phyloP scores from a whole-genome alignment of 805 yeast genomes.

The Ogataea salicorniae region DNA sequence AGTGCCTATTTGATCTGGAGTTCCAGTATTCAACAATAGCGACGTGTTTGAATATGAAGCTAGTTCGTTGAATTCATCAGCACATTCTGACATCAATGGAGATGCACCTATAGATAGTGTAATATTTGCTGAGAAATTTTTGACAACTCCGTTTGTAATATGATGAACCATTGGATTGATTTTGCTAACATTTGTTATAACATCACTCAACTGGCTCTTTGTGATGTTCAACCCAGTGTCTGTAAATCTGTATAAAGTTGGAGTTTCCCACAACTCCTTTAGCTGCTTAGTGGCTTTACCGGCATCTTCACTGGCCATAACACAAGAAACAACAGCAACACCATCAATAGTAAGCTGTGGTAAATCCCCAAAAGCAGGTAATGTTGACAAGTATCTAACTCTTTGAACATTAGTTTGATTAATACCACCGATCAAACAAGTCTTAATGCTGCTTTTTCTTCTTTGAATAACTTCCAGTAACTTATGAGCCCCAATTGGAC shows the following conservation, averaged over 20 bases:
- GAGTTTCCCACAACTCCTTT: constrained; percentile 23
- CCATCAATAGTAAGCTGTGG: constrained; percentile 50
- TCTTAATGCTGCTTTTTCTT: constrained; percentile 35
- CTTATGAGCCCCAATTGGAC: constrained; percentile 59
- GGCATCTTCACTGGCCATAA: constrained; percentile 62
- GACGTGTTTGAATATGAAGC: constrained; percentile 50
- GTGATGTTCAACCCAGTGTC: no score
- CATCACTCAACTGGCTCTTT: not conserved
- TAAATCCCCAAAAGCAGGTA: constrained; percentile 32
- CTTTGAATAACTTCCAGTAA: constrained; percentile 44
- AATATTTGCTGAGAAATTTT: constrained; percentile 82
- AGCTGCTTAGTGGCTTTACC: constrained; percentile 42
- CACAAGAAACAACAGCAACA: constrained; percentile 84
- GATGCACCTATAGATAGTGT: constrained; percentile 80
- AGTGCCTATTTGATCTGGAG: constrained; percentile 45
- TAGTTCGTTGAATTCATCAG: constrained; percentile 63
- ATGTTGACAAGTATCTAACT: constrained; percentile 46
- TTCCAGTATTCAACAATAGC: constrained; percentile 71
- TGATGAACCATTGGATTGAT: constrained; percentile 71
- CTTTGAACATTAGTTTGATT: constrained; percentile 57
- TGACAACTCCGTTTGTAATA: constrained; percentile 84
- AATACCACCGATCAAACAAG: constrained; percentile 82
- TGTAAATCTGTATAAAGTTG: not conserved
- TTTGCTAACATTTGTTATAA: constrained; percentile 1
- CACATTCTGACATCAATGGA: constrained; percentile 81